Base-by-base conservation (phyloP, 441 rosid genomes). In the Eruca vesicaria region DNA sequence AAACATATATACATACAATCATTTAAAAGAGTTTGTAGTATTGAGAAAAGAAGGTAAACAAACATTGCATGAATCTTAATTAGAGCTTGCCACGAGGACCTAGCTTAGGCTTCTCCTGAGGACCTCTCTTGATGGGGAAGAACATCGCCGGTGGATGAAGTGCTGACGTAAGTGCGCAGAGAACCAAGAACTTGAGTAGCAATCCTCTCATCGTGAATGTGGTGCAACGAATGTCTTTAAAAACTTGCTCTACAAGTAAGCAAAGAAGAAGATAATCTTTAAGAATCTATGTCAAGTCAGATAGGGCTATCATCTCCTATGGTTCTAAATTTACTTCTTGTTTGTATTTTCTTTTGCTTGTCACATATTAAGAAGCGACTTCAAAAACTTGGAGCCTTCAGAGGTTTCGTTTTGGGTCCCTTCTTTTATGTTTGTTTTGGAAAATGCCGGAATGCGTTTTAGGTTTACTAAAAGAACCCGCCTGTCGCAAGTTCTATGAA, bases 71-170 rank as follows among this genome's bases (percentile, higher is more conserved):
- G 36, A 33, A 33, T 33, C 36, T 33, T 6, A 32, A 23, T 23
- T 3, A 23, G 26, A 23, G 26, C 26, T 23, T 23, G 26, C 26
- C 26, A 28, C 95, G 90, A 4, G 97, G 97, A 3, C 98, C 95
- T 6, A 71, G 84, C 91, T 88, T 88, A 6, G 93, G 98, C 15
- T n/a, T n/a, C n/a, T n/a, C n/a, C n/a, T n/a, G n/a, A n/a, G n/a
- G n/a, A n/a, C n/a, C n/a, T n/a, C n/a, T 88, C 85, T 86, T 87
- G 85, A 93, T 93, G 0, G 95, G 95, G 98, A 31, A 93, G 84
- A 65, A 90, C 75, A 74, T 91, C 91, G 15, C 88, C 89, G 4
- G 92, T 68, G 55, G 91, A 91, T 0, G 89, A 86, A 74, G 91
- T 84, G 33, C 98, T 85, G 65, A 82, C 71, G 82, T 82, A 89